Evolutionary conservation across 805 yeast genomes (phyloP).

Genomic region (Nakazawaea populi): DNA sequence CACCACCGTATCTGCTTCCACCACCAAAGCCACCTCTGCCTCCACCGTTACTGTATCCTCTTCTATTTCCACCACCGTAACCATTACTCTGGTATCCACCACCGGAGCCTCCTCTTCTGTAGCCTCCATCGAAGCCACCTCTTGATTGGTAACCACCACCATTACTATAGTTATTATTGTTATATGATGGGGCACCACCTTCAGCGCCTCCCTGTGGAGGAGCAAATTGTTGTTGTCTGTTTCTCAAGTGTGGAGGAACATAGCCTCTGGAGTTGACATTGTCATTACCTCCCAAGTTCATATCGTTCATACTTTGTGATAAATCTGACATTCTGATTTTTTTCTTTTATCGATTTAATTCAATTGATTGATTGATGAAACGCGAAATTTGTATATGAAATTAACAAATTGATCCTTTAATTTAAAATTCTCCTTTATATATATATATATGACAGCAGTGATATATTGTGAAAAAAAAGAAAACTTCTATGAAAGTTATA

Average conservation of each 20-base stretch:
- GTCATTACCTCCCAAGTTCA: conserved; percentile 38
- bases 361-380: not conserved
- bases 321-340: conserved; percentile 45
- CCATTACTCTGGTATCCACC: conserved; percentile 26
- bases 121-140: conserved; percentile 21
- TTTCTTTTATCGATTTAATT: not conserved
- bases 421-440: not conserved
- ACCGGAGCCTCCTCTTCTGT: conserved; percentile 19
- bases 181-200: conserved; percentile 12
- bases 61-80: conserved; percentile 31
- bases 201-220: not conserved
- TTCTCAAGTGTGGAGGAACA: conserved; percentile 46
- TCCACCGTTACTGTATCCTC: conserved; percentile 21
- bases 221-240: conserved; percentile 12
- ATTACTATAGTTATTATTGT: conserved; percentile 18
- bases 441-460: not conserved
- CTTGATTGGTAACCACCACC: conserved; percentile 13
- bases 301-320: conserved; percentile 50
- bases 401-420: not conserved
- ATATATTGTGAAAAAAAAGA: not conserved
- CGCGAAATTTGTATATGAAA: not conserved
- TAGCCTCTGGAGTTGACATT: conserved; percentile 21
- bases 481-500: not conserved
- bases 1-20: conserved; percentile 21
- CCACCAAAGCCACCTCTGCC: conserved; percentile 28